Percentiles rank a stretch among this genome's conserved stretches.
Evolutionary conservation across 192 early-diverging fungal species (phyloP).

Genomic region (Dissophora ornata): DNA sequence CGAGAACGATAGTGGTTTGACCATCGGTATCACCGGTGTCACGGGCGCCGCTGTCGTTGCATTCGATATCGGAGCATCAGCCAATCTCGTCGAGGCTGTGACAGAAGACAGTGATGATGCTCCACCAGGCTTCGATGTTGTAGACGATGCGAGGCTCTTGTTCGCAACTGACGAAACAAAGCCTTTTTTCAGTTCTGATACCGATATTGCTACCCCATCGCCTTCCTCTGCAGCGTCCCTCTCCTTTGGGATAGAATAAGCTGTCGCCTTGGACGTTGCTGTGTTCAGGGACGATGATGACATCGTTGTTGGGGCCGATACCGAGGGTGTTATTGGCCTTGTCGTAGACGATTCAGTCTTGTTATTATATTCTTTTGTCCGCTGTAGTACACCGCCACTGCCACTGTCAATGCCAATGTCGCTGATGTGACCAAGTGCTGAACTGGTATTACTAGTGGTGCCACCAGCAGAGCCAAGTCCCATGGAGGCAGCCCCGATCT

Average conservation of each 20-base stretch:
- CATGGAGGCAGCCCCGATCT: constrained; percentile 8
- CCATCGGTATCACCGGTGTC: constrained; percentile 20
- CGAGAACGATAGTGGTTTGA: constrained; percentile 32
- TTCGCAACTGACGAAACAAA: not conserved
- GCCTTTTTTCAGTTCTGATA: constrained; percentile 32
- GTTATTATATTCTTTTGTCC: constrained; percentile 17
- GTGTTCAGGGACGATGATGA: not conserved
- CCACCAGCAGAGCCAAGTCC: constrained; percentile 19
- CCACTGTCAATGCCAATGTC: no score
- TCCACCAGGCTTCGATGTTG: not conserved
- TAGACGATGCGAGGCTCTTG: not conserved
- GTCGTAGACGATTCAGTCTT: not conserved
- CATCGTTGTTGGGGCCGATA: not conserved
- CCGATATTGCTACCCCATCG: not conserved
- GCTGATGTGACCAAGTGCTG: no score
- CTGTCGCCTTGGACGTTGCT: not conserved
- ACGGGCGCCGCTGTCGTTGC: not conserved
- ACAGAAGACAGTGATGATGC: not conserved
- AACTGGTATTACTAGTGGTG: no score
- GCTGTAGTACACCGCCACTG: constrained; percentile 18
- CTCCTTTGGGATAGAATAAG: no score
- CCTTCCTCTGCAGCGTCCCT: not conserved
- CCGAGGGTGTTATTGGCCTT: not conserved
- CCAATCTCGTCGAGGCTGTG: not conserved
- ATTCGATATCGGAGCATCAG: not conserved